Evolutionary conservation across 2,329 filamentous ascomycete species (phyloP).

Genomic region (Fonsecaea erecta): DNA sequence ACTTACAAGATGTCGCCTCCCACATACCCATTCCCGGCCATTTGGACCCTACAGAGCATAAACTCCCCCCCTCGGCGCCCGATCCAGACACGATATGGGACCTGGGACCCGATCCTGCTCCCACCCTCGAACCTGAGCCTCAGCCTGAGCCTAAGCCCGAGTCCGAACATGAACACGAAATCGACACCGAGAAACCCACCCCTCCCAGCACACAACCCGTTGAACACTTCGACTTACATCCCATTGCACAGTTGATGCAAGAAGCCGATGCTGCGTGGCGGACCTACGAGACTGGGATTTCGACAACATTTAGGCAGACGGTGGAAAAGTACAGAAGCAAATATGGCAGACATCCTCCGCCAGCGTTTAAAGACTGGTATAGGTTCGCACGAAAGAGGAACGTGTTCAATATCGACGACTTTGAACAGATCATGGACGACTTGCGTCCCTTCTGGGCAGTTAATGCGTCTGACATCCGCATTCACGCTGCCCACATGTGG

Average conservation of each 20-base stretch:
- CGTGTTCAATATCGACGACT: slow-evolving; percentile 47
- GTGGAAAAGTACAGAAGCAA: slow-evolving; percentile 46
- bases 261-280: slow-evolving; percentile 44
- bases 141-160: slow-evolving; percentile 1
- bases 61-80: slow-evolving; percentile 14
- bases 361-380: slow-evolving; percentile 49
- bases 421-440: slow-evolving; percentile 46
- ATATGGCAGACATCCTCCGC: slow-evolving; percentile 48
- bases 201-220: slow-evolving; percentile 15
- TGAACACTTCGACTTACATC: slow-evolving; percentile 39
- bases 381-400: slow-evolving; percentile 45
- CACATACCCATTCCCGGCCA: slow-evolving; percentile 26
- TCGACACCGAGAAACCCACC: slow-evolving; percentile 1
- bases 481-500: slow-evolving; percentile 43
- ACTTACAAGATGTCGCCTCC: slow-evolving; percentile 20
- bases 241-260: slow-evolving; percentile 43
- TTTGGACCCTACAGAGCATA: slow-evolving; percentile 25
- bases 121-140: slow-evolving; percentile 4
- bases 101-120: slow-evolving; percentile 17
- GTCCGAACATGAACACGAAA: background rate
- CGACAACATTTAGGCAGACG: slow-evolving; percentile 46
- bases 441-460: slow-evolving; percentile 47
- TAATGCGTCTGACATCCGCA: slow-evolving; percentile 42
- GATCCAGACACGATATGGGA: slow-evolving; percentile 32
- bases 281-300: slow-evolving; percentile 42